Evolutionary conservation across 768 basidiomycete species (phyloP), one percentile per base, ranked within the genome.

Genomic region (Dentipellis sp.): DNA sequence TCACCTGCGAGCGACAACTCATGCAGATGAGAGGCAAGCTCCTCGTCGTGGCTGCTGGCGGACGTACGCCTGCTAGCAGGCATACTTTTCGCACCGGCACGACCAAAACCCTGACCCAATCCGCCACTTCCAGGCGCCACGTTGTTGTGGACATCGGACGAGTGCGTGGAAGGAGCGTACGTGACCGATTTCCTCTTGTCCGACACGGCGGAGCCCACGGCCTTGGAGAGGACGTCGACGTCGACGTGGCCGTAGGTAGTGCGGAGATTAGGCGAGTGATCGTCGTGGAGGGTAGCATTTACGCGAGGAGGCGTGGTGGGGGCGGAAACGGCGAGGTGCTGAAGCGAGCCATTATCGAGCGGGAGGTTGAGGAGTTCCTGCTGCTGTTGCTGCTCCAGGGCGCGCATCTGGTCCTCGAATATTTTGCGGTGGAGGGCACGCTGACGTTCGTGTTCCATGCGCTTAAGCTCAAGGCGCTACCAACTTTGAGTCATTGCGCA

Each of bases 401-500:
- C 84, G 55, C 88, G 86, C 94, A 97, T 97, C 73, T 97, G 93
- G 64, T 95, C 91, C 72, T 98, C 94, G 70, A 97, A 98, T 65
- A 91, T 72, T 71, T 84, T 88, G 67, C 93, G 86, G 68, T 95
- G 94, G 45, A 90, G 68, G 39, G 74, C 74, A 59, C 94, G 91
- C 71, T 94, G 91, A 52, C 90, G 84, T 71, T 97, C 93, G 67
- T 97, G 92, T 70, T 94, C 72, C 61, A 89, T 73, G 63, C 93
- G 88, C 69, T 94, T 97, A 66, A 92, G 77, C 68, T 94, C 91
- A 59, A 93, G 86, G 64, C 90, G 88, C 88, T 91, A 55, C 35
- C 53, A 59, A 58, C 19, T 55, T 10, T 47, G 54, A 57, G 46
- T 57, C 47, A 38, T 52, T 49, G 23, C 14, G 38, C 38, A 51